These are phyloP conservation scores for Crithidia fasciculata DNA, from an alignment of 208 protist genomes.

Conservation along the genomic window DNA sequence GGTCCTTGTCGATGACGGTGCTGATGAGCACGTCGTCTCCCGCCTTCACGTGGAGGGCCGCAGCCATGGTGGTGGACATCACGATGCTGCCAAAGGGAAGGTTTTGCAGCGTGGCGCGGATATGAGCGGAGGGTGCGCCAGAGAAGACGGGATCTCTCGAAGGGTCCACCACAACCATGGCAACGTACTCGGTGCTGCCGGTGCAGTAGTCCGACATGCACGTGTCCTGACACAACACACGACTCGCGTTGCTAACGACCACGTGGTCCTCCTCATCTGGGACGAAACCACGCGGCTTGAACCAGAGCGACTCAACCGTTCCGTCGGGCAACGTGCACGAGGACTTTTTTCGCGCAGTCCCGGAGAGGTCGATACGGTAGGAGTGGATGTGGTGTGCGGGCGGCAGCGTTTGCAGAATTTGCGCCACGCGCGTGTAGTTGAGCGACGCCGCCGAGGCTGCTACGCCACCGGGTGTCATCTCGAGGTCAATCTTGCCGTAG, in stretches of 20 bases:
- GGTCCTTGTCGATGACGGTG: constrained; percentile 8
- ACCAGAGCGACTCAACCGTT: constrained; percentile 20
- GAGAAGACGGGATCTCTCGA: constrained; percentile 2
- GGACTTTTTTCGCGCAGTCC: not conserved
- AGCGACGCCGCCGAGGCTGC: constrained; percentile 33
- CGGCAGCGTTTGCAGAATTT: not conserved
- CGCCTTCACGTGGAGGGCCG: constrained; percentile 7
- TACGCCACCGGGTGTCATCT: constrained; percentile 43
- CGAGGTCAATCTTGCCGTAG: constrained; percentile 54
- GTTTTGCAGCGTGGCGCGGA: not conserved
- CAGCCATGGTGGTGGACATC: not conserved
- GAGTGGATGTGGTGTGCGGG: constrained; percentile 4
- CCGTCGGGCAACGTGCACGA: constrained; percentile 6
- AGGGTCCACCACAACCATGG: constrained; percentile 8
- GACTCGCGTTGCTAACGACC: not conserved
- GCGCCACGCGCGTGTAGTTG: constrained; percentile 35
- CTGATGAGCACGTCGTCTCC: constrained; percentile 45
- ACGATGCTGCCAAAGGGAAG: constrained; percentile 4
- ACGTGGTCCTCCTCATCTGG: no score
- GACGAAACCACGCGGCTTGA: not conserved
- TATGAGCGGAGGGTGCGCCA: not conserved
- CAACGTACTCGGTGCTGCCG: not conserved
- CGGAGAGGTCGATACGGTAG: constrained; percentile 14
- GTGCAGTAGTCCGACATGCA: constrained; percentile 19
- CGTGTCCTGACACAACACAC: constrained; percentile 17